Evolutionary conservation across 257 asterid species (phyloP), one percentile per base, ranked within the genome.

Genomic region (Fraxinus quadrangulata): DNA sequence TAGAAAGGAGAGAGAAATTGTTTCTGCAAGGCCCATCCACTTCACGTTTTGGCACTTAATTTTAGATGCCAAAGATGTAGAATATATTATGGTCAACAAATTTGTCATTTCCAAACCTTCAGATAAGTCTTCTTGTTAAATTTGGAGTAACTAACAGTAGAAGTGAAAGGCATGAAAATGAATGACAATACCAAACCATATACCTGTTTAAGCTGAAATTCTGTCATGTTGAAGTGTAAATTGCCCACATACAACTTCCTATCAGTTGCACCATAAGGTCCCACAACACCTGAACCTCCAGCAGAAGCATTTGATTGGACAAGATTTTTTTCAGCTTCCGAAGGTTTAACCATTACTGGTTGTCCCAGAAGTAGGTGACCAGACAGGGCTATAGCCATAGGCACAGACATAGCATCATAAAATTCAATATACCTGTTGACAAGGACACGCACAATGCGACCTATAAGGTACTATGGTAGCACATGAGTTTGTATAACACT

Each of bases 271-370:
- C 97, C 98, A 84, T 88, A 90, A 61, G 97, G 97, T 34, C 99
- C 99, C n/a, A 88, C 78, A 73, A 93, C 91, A 75, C 95, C 92
- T 40, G 97, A 71, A 78, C 89, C 90, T 80, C 90, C 94, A 68
- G 91, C 88, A 61, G 94, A n/a, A 49, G 98, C 79, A 72, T 88
- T 93, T 67, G 99, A 89, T 47, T 90, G 98, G 77, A 96, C 99
- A 80, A 96, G 99, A 83, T 96, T 96, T 90, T 96, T 96, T 86
- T 96, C 99, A 36, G 99, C 99, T 85, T 96, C 99, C 1, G 99
- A 96, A 73, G 99, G 99, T 82, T 96, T 96, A 16, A 93, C 98
- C 99, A 96, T 96, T 54, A 96, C 94, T 77, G 98, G 97, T 83
- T 93, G 99, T 54, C 98, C 98, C 81, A 92, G 94, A 77, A 93